These are phyloP conservation scores for Pseudonitzschia multistriata DNA, from an alignment of 108 stramenopile genomes.

Conservation along the genomic window DNA sequence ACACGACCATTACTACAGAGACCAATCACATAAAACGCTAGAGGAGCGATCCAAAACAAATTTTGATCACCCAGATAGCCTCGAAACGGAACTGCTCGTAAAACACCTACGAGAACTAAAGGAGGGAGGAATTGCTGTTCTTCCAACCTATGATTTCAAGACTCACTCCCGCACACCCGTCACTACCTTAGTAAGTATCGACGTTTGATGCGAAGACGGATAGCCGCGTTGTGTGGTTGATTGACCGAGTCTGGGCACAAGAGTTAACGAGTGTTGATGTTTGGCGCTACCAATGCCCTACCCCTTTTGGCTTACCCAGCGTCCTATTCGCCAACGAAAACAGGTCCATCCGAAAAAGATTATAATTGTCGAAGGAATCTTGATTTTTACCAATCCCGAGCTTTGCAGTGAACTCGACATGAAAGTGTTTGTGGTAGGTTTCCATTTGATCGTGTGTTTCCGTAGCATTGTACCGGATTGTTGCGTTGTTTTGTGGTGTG, in stretches of 20 bases:
- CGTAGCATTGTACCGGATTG: background rate
- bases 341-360: slow-evolving; percentile 58
- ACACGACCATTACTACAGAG: slow-evolving; percentile 76
- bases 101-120: slow-evolving; percentile 74
- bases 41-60: slow-evolving; percentile 77
- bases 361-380: slow-evolving; percentile 91
- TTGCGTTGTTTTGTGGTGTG: background rate
- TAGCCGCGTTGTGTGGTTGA: too few species aligned
- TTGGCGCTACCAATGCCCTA: too few species aligned
- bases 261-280: too few species aligned
- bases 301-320: background rate
- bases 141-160: slow-evolving; percentile 92
- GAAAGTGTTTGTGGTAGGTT: slow-evolving; percentile 90
- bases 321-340: background rate
- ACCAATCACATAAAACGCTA: slow-evolving; percentile 73
- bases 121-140: slow-evolving; percentile 58
- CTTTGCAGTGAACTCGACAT: slow-evolving; percentile 83
- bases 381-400: slow-evolving; percentile 79
- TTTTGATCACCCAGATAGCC: slow-evolving; percentile 93
- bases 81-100: slow-evolving; percentile 90
- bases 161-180: slow-evolving; percentile 74
- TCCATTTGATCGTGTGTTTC: background rate
- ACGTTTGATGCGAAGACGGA: too few species aligned
- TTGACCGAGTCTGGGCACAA: too few species aligned
- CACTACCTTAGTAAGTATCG: slow-evolving; percentile 31